phyloP scores from a whole-genome alignment of 2,329 filamentous ascomycete species.

The Stachybotrys elegans region DNA sequence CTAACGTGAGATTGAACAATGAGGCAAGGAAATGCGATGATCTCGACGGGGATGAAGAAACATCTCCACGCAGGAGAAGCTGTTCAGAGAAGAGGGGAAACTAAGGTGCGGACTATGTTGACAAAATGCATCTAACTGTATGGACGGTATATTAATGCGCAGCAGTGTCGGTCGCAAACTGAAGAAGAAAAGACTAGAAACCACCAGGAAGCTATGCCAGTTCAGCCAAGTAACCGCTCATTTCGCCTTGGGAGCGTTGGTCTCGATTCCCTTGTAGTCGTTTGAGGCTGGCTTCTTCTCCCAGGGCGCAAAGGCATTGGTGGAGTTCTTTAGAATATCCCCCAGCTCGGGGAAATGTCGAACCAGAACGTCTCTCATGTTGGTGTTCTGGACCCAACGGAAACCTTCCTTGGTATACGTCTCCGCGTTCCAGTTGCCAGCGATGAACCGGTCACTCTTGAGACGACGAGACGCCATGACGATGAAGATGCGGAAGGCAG shows the following conservation, averaged over 20 bases:
- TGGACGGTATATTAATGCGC: too few relatives aligned
- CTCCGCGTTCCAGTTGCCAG: conserved; percentile 30
- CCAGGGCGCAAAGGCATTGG: conserved; percentile 17
- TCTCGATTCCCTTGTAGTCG: conserved; percentile 5
- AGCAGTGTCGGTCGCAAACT: too few relatives aligned
- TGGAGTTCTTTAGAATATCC: conserved; percentile 19
- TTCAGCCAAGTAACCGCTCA: too few relatives aligned
- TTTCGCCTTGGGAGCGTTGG: conserved; percentile 2
- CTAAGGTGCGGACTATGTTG: too few relatives aligned
- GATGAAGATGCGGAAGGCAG: conserved; percentile 40
- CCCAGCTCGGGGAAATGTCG: conserved; percentile 37
- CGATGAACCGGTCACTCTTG: conserved; percentile 41
- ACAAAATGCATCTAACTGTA: too few relatives aligned
- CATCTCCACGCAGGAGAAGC: too few relatives aligned
- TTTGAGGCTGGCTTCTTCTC: neutral
- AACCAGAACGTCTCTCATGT: conserved; percentile 36
- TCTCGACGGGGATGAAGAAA: too few relatives aligned
- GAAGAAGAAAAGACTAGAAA: too few relatives aligned
- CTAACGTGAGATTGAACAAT: too few relatives aligned
- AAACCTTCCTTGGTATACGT: conserved; percentile 36
- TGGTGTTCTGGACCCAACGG: conserved; percentile 34
- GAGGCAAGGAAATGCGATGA: too few relatives aligned
- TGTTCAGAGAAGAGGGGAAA: too few relatives aligned
- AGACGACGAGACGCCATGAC: conserved; percentile 36
- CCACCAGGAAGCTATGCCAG: too few relatives aligned